Percentiles rank a stretch among this genome's conserved stretches.
phyloP scores from a whole-genome alignment of 345 rosid genomes.

The Eucalyptus sp. region DNA sequence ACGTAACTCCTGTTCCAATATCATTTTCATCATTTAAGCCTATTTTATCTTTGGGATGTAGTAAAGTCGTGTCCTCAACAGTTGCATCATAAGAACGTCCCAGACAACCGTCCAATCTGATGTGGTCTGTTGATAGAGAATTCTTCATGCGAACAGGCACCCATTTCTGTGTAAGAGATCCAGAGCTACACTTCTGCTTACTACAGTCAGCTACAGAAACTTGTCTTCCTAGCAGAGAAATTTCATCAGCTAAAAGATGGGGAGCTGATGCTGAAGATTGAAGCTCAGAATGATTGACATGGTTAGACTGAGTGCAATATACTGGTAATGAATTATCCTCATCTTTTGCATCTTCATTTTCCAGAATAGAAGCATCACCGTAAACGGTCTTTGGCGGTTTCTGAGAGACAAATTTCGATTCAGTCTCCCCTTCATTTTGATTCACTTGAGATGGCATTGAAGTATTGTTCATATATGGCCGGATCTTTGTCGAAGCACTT shows the following conservation, averaged over 20 bases:
- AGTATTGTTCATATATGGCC: not conserved
- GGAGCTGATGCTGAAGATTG: conserved; percentile 9
- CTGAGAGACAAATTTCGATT: not conserved
- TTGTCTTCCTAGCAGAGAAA: conserved; percentile 10
- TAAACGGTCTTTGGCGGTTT: not conserved
- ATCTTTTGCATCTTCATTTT: not conserved
- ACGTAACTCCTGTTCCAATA: not conserved
- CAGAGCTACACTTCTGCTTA: conserved; percentile 23
- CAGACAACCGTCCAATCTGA: not conserved
- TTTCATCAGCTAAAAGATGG: conserved; percentile 15
- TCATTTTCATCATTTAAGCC: not conserved
- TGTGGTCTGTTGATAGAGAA: not conserved
- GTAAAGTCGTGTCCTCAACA: not conserved
- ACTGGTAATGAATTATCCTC: not conserved
- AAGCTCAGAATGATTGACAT: not conserved
- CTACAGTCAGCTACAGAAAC: conserved; percentile 3
- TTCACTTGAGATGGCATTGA: not conserved
- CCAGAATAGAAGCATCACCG: not conserved
- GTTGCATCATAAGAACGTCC: not conserved
- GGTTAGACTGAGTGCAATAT: not conserved
- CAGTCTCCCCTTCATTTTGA: not conserved
- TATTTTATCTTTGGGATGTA: not conserved
- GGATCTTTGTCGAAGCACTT: not conserved
- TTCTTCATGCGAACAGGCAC: conserved; percentile 26
- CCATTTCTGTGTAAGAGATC: conserved; percentile 30